Base-by-base conservation (phyloP, 768 basidiomycete species). In the Filobasidium wieringae region DNA sequence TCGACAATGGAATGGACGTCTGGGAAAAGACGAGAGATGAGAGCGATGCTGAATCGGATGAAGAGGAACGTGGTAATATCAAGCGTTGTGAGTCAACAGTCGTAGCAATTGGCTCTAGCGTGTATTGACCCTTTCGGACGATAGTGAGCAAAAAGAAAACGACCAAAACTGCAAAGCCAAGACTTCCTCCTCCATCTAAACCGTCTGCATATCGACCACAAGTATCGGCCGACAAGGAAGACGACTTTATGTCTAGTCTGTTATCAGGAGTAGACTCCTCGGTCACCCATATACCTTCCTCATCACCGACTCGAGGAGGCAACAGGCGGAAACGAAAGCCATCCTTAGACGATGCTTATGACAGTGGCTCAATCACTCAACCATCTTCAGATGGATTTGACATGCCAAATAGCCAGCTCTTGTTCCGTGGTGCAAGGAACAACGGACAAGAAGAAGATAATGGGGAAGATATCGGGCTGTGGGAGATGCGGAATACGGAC, bases 1-100 rank as follows among this genome's bases (percentile, higher is more conserved):
- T 85, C 71, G 95, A 99, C 76, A 88, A 95, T 68, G 95, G 95
- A 4, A 84, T 90, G 83, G 95, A 97, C 58, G 91, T 93, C 67
- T 96, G 88, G 85, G 81, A 80, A 31, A 80, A 79, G 27, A 30
- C 43, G 29, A 54, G 50, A 11, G 80, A 77, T 8, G 78, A 79
- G 29, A 74, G 70, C 53, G 79, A 80, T n/a, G 80, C 79, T 29
- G 78, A 79, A 7, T 80, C 83, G 82, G 53, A 70, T 56, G 80
- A 80, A 39, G 83, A 71, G 37, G 68, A 73, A 14, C 72, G 69
- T 2, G 43, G 43, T 19, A 17, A 17, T 2, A 36, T 49, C 6
- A 57, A 53, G 31, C 30, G 50, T 14, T 40, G 51, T 30, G 55
- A 32, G 34, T n/a, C n/a, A n/a, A n/a, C n/a, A n/a, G n/a, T n/a